Base-by-base conservation (phyloP, 2,329 filamentous ascomycete genomes). In the Apiospora pterosperma region DNA sequence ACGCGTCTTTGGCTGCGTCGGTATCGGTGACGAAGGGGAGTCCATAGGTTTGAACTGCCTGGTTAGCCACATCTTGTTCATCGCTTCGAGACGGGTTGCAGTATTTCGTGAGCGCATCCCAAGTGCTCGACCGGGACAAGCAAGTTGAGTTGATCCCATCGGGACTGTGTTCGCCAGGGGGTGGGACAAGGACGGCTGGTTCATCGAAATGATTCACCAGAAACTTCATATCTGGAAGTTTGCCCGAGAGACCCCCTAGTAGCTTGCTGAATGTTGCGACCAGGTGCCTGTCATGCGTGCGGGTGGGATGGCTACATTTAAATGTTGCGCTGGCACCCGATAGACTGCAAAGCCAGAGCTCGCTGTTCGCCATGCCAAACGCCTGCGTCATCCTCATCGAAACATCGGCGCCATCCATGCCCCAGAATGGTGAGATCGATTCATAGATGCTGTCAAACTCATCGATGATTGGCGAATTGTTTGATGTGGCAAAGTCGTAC, bases 141-240 rank as follows among this genome's bases (percentile, higher is more conserved):
- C 34, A 55, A 34, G 48, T 21, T 10, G 34, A n/a, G 48, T 55
- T 28, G 12, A 34, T 59, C 61, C 16, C 59, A 39, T 28, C 12
- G 5, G 6, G 14, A 62, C 16, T 38, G 23, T 0, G 48, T 34
- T 28, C 16, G 12, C 48, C 16, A 34, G 48, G 4, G 28, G 68
- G 66, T 0, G 74, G 75, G 10, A 77, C 48, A 21, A 84, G 11
- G 3, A 82, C 77, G 4, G 77, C 72, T 1, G 83, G 81, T 66
- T 85, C 82, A 61, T 85, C 82, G 4, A 84, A 71, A 42, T 79
- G 76, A 58, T 84, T 85, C 16, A 84, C 71, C 0, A 84, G 73
- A 28, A 85, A 78, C 10, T 72, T 73, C 12, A 82, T 63, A 31
- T 82, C 72, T 0, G 80, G 78, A 5, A 82, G 59, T 2, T 65